Evolutionary conservation across 805 yeast species (phyloP).

Genomic region (Cyberlindnera euphorbiae): DNA sequence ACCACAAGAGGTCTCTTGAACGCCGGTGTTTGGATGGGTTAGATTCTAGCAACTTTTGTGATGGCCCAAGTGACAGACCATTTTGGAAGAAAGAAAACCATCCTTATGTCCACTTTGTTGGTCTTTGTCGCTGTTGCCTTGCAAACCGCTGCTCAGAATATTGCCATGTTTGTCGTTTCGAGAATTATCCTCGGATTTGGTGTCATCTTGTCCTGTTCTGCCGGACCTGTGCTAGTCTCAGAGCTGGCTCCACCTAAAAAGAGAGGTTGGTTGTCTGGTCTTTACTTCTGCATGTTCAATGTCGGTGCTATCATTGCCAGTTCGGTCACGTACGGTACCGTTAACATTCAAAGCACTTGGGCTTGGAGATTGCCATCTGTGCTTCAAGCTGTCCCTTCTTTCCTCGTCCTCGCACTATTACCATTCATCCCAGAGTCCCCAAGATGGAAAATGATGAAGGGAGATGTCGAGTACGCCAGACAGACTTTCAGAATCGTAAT

Average conservation of each 20-base stretch:
- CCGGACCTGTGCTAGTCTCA: slow-evolving; percentile 8
- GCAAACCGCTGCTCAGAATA: slow-evolving; percentile 12
- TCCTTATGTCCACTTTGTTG: slow-evolving; percentile 1
- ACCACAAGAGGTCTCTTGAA: slow-evolving; percentile 10
- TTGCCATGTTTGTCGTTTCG: slow-evolving; percentile 13
- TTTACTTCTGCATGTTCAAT: slow-evolving; percentile 28
- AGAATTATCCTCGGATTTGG: slow-evolving; percentile 11
- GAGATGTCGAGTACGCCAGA: slow-evolving; percentile 11
- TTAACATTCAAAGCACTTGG: slow-evolving; percentile 24
- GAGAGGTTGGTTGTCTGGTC: slow-evolving; percentile 15
- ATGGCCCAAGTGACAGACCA: slow-evolving; percentile 7
- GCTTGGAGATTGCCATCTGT: slow-evolving; percentile 30
- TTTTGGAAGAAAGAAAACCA: slow-evolving; percentile 13
- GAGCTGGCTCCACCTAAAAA: slow-evolving; percentile 10
- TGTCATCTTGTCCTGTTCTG: slow-evolving; percentile 5
- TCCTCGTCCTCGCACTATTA: slow-evolving; percentile 8
- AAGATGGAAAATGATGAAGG: slow-evolving; percentile 10
- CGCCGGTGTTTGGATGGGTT: slow-evolving; percentile 14
- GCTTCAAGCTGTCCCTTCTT: slow-evolving; percentile 24
- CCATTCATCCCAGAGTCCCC: slow-evolving; percentile 18
- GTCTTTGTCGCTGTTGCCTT: slow-evolving; percentile 7
- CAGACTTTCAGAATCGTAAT: slow-evolving; percentile 8
- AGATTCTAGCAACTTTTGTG: slow-evolving; percentile 1
- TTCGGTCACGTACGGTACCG: slow-evolving; percentile 28
- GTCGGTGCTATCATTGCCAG: slow-evolving; percentile 28